These are phyloP conservation scores for Pulveroboletus sp. DNA, from an alignment of 768 basidiomycete species.

Conservation along the genomic window DNA sequence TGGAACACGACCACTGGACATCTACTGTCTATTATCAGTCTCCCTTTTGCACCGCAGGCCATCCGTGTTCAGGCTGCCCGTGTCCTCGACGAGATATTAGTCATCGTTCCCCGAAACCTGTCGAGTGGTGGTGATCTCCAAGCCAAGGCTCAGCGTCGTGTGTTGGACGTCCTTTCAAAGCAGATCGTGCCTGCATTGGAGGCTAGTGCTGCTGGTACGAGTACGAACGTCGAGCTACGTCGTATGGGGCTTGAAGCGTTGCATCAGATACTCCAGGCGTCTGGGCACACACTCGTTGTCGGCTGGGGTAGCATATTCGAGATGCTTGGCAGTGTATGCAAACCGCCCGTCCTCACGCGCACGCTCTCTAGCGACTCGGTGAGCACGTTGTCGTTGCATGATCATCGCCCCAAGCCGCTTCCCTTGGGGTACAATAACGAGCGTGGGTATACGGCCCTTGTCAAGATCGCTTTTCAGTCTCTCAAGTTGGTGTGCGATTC, in stretches of 20 bases:
- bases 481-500: constrained; percentile 93
- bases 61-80: constrained; percentile 89
- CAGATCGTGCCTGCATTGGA: constrained; percentile 57
- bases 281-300: constrained; percentile 84
- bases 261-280: constrained; percentile 84
- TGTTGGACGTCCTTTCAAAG: constrained; percentile 77
- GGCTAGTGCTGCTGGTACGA: constrained; percentile 39
- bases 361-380: constrained; percentile 40
- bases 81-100: constrained; percentile 78
- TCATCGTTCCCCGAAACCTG: constrained; percentile 69
- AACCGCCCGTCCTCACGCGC: constrained; percentile 38
- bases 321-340: constrained; percentile 87
- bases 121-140: constrained; percentile 57
- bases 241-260: constrained; percentile 86
- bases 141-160: constrained; percentile 69
- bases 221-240: constrained; percentile 67
- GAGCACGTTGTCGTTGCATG: constrained; percentile 36
- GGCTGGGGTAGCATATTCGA: constrained; percentile 95
- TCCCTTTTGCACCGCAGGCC: constrained; percentile 60
- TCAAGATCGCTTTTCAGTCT: constrained; percentile 93
- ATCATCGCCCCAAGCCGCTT: constrained; percentile 39
- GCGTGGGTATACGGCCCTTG: constrained; percentile 66
- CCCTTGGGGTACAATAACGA: constrained; percentile 57
- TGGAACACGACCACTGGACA: constrained; percentile 83
- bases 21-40: constrained; percentile 70